Evolutionary conservation across 73 alveolate genomes (phyloP), one percentile per base, ranked within the genome.

Genomic region (Paramecium primaurelia): DNA sequence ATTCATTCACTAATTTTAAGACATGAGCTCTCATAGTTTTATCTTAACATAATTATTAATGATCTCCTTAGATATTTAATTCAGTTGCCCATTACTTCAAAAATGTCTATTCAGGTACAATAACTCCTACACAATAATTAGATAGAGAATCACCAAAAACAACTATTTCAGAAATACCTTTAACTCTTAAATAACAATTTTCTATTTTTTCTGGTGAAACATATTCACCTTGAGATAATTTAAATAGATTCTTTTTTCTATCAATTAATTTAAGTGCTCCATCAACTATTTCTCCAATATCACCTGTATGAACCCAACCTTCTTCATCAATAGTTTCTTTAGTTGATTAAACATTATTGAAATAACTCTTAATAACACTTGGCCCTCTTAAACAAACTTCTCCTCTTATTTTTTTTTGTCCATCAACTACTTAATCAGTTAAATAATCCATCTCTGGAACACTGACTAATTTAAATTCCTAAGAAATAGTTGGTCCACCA

Each of bases 301-400:
- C 99, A 18, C 99, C 99, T 0, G 99, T 92, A 91, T 97, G 99
- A 45, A 97, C 80, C 99, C 99, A 98, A 2, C 98, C 99, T 10
- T 97, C 97, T 25, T 69, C 95, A 93, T 97, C 98, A 38, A 96
- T 20, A 6, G 99, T 94, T 92, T 96, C 99, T 22, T 80, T 84
- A 8, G 99, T 98, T 71, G 96, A 89, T 59, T 98, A 97, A 2
- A 95, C 97, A 58, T 95, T 92, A 68, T 94, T 98, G 94, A 77
- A 98, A 93, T 98, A 98, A 16, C 98, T 98, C 16, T 38, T 77
- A 49, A 97, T 95, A 86, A 95, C 94, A 68, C 94, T 93, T 9
- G 88, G 93, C 14, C 99, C 99, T 94, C 96, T 95, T 77, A 88
- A 73, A 42, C 99, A 96, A 59, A 95, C 58, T 91, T 97, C 98